A percentile compares a stretch with the other conserved stretches of the same genome.
Evolutionary conservation across 2,329 filamentous ascomycete genomes (phyloP).

Genomic region (Trichoderma sp.): DNA sequence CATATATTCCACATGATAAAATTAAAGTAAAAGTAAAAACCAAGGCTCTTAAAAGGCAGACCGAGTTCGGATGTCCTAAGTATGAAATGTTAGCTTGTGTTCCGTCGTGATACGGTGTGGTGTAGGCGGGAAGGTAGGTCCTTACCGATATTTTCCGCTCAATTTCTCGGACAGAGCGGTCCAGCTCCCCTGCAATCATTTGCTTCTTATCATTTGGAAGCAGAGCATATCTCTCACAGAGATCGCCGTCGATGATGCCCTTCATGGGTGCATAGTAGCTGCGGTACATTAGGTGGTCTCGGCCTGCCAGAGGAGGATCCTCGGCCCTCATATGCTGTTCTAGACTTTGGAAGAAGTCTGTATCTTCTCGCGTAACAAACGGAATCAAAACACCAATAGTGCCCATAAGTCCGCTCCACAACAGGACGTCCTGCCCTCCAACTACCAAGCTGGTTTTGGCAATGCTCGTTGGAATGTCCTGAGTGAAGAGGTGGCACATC

Average conservation of each 20-base stretch:
- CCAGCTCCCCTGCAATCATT: conserved; percentile 90
- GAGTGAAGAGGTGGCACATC: conserved; percentile 84
- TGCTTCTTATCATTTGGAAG: conserved; percentile 87
- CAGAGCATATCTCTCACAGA: conserved; percentile 88
- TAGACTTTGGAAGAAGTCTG: conserved; percentile 95
- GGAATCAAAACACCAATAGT: conserved; percentile 93
- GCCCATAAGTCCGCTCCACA: conserved; percentile 94
- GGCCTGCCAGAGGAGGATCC: conserved; percentile 83
- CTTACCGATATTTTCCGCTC: conserved; percentile 86
- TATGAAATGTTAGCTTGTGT: background rate
- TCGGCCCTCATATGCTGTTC: conserved; percentile 86
- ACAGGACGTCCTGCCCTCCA: conserved; percentile 84
- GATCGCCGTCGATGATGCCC: conserved; percentile 92
- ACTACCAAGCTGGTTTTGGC: conserved; percentile 87
- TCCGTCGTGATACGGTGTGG: background rate
- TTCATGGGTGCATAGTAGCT: conserved; percentile 97
- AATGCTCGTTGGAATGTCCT: conserved; percentile 90
- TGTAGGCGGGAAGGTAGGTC: conserved; percentile 17
- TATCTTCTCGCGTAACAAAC: conserved; percentile 87
- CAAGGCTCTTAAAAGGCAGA: conserved; percentile 54
- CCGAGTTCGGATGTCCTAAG: conserved; percentile 58
- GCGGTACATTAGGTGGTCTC: conserved; percentile 94
- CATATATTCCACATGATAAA: conserved; percentile 30
- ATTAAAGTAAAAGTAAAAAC: conserved; percentile 1
- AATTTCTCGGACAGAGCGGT: conserved; percentile 87